These are phyloP conservation scores for Chrysoporthe puriensis DNA, from an alignment of 2,329 filamentous ascomycete species.

Conservation along the genomic window DNA sequence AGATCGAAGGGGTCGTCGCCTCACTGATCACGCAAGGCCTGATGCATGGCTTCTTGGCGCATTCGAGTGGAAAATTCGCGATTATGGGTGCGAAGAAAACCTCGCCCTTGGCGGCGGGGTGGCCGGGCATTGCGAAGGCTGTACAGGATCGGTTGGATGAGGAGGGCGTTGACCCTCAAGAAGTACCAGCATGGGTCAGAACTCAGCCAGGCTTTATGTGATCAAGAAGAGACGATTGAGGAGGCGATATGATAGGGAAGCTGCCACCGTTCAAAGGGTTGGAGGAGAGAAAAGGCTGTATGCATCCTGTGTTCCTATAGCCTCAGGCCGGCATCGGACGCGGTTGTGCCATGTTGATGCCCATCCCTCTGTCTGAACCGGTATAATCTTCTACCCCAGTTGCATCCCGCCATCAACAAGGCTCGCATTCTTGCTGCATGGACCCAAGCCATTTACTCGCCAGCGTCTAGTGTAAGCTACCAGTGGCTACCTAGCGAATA, in stretches of 20 bases:
- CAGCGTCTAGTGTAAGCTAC: background rate
- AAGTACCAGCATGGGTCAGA: constrained; percentile 78
- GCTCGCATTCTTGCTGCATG: background rate
- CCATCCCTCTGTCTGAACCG: background rate
- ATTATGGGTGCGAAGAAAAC: constrained; percentile 76
- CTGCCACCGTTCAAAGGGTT: background rate
- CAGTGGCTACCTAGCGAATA: background rate
- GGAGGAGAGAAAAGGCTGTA: background rate
- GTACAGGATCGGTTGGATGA: constrained; percentile 64
- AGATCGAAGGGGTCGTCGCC: constrained; percentile 78
- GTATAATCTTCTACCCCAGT: background rate
- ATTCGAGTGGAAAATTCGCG: constrained; percentile 76
- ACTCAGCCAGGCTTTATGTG: constrained; percentile 19
- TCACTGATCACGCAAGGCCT: constrained; percentile 80
- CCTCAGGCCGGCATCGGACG: no score
- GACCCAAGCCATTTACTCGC: background rate
- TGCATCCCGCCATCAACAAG: background rate
- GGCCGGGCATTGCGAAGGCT: constrained; percentile 74
- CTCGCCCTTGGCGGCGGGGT: constrained; percentile 70
- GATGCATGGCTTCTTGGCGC: constrained; percentile 82
- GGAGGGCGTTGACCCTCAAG: constrained; percentile 62
- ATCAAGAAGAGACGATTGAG: background rate
- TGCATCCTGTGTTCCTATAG: background rate
- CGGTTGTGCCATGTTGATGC: no score
- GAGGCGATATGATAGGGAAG: background rate